phyloP scores from a whole-genome alignment of 768 basidiomycete species.

The Mycena vitilis region DNA sequence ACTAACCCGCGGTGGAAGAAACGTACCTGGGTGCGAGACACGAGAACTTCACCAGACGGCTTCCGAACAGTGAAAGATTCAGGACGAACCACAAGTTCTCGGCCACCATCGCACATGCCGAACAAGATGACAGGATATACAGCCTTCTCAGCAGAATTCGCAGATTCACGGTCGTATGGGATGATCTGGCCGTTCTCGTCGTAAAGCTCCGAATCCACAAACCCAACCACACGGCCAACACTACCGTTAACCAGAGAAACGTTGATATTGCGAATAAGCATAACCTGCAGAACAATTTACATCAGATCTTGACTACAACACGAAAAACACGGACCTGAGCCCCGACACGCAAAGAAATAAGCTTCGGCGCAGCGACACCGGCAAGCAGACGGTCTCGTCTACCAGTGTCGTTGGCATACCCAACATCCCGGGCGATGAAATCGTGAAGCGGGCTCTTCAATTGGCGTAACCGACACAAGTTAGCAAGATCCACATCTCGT shows the following conservation, averaged over 20 bases:
- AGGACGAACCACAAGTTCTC: not conserved
- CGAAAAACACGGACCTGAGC: conserved; percentile 65
- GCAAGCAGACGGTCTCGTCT: conserved; percentile 82
- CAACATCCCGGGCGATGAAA: conserved; percentile 74
- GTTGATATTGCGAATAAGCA: conserved; percentile 95
- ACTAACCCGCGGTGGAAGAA: not conserved
- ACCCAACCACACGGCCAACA: conserved; percentile 85
- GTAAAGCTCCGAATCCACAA: conserved; percentile 43
- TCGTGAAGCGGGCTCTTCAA: conserved; percentile 64
- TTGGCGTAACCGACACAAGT: conserved; percentile 71
- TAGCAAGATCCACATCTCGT: conserved; percentile 91
- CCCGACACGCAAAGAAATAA: conserved; percentile 76
- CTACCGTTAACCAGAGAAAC: conserved; percentile 93
- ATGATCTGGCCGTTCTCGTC: too few species aligned
- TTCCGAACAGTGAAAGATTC: not conserved
- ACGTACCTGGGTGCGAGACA: not conserved
- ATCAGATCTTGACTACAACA: not conserved
- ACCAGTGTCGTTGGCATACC: conserved; percentile 60
- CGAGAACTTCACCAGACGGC: not conserved
- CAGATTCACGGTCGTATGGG: too few species aligned
- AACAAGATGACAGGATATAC: too few species aligned
- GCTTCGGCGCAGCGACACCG: conserved; percentile 89
- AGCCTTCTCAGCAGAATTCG: too few species aligned
- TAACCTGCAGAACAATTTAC: conserved; percentile 68
- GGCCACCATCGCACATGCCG: not conserved